Conservation (phyloP, 139 green algal genomes). For the Chlorella vulgaris region DNA sequence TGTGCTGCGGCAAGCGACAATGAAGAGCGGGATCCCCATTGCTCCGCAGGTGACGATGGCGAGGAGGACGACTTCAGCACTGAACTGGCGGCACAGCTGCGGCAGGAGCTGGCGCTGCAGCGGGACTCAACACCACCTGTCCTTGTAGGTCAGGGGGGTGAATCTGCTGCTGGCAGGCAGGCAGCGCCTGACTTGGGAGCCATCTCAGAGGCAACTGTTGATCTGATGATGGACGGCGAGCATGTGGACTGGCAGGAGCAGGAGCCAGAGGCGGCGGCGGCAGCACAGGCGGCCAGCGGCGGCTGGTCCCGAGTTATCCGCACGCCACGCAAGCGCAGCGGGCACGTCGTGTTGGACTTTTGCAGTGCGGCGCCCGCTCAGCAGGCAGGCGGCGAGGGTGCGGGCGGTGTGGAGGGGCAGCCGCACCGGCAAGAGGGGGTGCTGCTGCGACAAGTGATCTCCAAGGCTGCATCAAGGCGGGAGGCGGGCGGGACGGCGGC, state of each 20-base stretch:
- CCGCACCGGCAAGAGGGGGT: constrained; percentile 25
- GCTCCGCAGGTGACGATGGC: constrained; percentile 19
- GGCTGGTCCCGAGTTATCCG: constrained; percentile 55
- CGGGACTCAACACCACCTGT: neutral
- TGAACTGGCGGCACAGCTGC: constrained; percentile 16
- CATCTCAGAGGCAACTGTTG: constrained; percentile 4
- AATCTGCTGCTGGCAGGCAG: neutral
- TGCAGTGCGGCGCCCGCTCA: constrained; percentile 46
- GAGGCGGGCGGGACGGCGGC: constrained; percentile 52
- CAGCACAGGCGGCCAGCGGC: constrained; percentile 1
- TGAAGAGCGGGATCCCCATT: no score
- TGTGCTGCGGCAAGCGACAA: no score
- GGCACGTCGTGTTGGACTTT: constrained; percentile 78
- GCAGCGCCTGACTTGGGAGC: neutral
- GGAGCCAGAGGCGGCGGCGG: constrained; percentile 24
- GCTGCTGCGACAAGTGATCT: constrained; percentile 64
- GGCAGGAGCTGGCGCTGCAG: neutral
- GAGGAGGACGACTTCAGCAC: constrained; percentile 4
- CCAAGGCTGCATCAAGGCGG: constrained; percentile 24
- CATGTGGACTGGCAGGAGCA: constrained; percentile 9
- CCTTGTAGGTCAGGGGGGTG: neutral
- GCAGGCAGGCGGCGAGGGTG: neutral
- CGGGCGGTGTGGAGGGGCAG: neutral
- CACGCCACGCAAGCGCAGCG: constrained; percentile 58
- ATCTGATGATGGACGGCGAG: neutral